Conservation (phyloP, 2,329 filamentous ascomycete species). For the Lecanosticta acicola region DNA sequence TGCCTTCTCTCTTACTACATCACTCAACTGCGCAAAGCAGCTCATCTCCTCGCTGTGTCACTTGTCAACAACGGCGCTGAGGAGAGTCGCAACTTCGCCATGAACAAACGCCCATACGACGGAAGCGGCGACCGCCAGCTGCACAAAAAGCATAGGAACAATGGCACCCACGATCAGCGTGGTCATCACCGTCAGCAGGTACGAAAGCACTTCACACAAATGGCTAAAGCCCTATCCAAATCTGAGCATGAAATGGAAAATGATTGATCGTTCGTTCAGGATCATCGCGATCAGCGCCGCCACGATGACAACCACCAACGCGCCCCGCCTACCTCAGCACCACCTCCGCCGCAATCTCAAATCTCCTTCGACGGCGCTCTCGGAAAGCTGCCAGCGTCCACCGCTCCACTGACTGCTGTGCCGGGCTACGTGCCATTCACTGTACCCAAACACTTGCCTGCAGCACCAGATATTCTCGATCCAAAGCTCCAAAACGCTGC, state of each 20-base stretch:
- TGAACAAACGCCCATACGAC: constrained; percentile 17
- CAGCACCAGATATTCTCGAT: constrained; percentile 25
- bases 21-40: constrained; percentile 6
- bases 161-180: not conserved
- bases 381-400: constrained; percentile 17
- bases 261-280: not conserved
- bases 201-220: too few relatives aligned
- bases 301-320: not conserved
- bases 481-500: constrained; percentile 9
- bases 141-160: not conserved
- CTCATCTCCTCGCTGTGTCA: constrained; percentile 32
- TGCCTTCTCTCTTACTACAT: not conserved
- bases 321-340: not conserved
- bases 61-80: constrained; percentile 23
- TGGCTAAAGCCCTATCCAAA: too few relatives aligned
- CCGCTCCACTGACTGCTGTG: constrained; percentile 10
- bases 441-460: constrained; percentile 22
- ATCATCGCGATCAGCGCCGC: not conserved
- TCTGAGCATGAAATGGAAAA: not conserved
- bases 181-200: not conserved
- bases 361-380: constrained; percentile 15
- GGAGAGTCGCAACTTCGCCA: constrained; percentile 24
- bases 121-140: constrained; percentile 8
- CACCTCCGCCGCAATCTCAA: not conserved
- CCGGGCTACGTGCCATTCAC: constrained; percentile 19